phyloP scores from a whole-genome alignment of 495 filamentous ascomycete genomes.

The Gamarada debralockiae region DNA sequence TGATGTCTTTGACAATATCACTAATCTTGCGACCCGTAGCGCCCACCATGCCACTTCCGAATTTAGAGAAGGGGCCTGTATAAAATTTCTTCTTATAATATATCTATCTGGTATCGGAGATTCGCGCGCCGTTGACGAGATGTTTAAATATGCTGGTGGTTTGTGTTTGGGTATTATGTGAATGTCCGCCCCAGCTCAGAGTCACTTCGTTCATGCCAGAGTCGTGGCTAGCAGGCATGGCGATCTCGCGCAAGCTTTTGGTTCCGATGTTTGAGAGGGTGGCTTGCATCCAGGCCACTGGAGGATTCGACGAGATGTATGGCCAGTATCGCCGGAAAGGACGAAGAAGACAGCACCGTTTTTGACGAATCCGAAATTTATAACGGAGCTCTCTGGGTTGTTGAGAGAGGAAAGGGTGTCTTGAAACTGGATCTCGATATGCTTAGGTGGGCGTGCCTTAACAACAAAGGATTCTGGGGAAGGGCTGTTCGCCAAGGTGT shows the following conservation, averaged over 20 bases:
- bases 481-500: slow-evolving; percentile 23
- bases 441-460: slow-evolving; percentile 17
- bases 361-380: slow-evolving; percentile 26
- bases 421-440: slow-evolving; percentile 26
- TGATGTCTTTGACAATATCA: slow-evolving; percentile 29
- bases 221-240: slow-evolving; percentile 30
- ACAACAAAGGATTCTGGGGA: slow-evolving; percentile 10
- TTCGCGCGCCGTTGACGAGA: slow-evolving; percentile 25
- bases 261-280: slow-evolving; percentile 28
- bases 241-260: slow-evolving; percentile 26
- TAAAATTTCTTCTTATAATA: slow-evolving; percentile 2
- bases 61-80: slow-evolving; percentile 11
- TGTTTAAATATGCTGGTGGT: slow-evolving; percentile 28
- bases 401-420: slow-evolving; percentile 26
- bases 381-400: slow-evolving; percentile 22
- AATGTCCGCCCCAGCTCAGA: slow-evolving; percentile 16
- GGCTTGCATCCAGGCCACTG: slow-evolving; percentile 28
- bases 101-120: slow-evolving; percentile 31
- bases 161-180: slow-evolving; percentile 29
- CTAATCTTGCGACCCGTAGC: slow-evolving; percentile 26
- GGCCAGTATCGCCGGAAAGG: slow-evolving; percentile 21
- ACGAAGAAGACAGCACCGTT: slow-evolving; percentile 27
- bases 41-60: slow-evolving; percentile 18
- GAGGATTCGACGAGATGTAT: slow-evolving; percentile 16
- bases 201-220: slow-evolving; percentile 28